These are phyloP conservation scores for Endothia cerciana DNA, from an alignment of 2,329 filamentous ascomycete genomes.

Conservation along the genomic window DNA sequence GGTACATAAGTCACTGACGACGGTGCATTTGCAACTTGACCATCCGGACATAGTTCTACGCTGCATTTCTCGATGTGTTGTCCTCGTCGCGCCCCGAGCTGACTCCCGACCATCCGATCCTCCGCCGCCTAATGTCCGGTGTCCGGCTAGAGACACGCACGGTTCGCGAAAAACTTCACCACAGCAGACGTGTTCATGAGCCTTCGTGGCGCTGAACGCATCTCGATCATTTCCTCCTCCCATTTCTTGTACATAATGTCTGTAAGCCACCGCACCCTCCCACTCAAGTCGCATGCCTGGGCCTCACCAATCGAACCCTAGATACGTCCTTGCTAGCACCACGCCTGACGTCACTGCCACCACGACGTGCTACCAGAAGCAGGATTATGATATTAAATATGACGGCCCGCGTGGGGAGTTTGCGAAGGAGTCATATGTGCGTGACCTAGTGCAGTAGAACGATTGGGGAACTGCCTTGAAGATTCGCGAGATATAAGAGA, in stretches of 20 bases:
- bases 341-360: conserved; percentile 10
- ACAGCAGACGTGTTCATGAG: not conserved
- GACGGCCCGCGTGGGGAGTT: not conserved
- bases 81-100: not conserved
- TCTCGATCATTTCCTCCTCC: too few relatives aligned
- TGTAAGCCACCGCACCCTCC: not conserved
- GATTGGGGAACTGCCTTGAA: not conserved
- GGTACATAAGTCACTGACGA: not conserved
- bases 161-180: not conserved
- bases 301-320: conserved; percentile 2
- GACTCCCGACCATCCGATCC: conserved; percentile 3
- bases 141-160: not conserved
- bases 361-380: not conserved
- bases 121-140: conserved; percentile 9
- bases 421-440: not conserved
- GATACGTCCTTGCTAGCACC: not conserved
- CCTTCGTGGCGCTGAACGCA: not conserved
- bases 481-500: not conserved
- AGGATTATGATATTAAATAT: not conserved
- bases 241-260: not conserved
- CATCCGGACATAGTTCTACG: not conserved
- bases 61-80: not conserved
- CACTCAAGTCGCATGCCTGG: not conserved
- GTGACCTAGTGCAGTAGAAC: not conserved
- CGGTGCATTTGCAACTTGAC: not conserved